Evolutionary conservation across 1,284 basidiomycete species (phyloP).

Genomic region (Puccinia coronata): DNA sequence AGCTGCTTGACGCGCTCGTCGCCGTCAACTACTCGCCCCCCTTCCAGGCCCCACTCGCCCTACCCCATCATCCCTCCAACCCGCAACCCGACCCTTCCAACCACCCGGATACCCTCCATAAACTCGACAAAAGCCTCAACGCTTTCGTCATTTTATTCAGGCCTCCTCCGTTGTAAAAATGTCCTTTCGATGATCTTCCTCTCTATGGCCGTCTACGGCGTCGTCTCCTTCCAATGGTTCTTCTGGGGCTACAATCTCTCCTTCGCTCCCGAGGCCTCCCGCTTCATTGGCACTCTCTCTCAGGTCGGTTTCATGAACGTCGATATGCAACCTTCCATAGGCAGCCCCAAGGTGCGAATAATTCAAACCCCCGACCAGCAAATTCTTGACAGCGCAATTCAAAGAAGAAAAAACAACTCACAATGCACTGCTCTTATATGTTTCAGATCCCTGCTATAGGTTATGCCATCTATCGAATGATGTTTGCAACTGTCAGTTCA

Average conservation of each 20-base stretch:
- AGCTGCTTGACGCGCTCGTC: slow-evolving; percentile 58
- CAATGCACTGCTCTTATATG: slow-evolving; percentile 67
- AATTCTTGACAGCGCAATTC: no score
- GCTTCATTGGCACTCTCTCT: slow-evolving; percentile 47
- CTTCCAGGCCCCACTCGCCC: slow-evolving; percentile 75
- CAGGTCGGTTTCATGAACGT: slow-evolving; percentile 50
- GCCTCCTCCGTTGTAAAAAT: slow-evolving; percentile 78
- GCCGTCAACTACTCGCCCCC: slow-evolving; percentile 91
- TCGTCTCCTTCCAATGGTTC: slow-evolving; percentile 70
- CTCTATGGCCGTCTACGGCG: slow-evolving; percentile 72
- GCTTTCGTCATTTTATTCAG: slow-evolving; percentile 95
- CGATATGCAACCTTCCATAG: slow-evolving; percentile 48
- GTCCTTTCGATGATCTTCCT: slow-evolving; percentile 90
- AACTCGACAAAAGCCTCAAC: no score
- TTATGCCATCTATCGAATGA: slow-evolving; percentile 86
- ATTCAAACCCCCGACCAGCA: no score
- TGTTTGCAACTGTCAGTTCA: slow-evolving; percentile 76
- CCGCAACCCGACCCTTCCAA: no score
- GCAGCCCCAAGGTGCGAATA: slow-evolving; percentile 27
- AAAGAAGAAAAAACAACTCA: slow-evolving; percentile 63
- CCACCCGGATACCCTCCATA: no score
- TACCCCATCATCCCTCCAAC: no score
- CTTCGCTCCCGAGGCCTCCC: slow-evolving; percentile 39
- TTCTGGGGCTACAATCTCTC: slow-evolving; percentile 53
- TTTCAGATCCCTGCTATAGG: slow-evolving; percentile 70